Conservation (phyloP, 2,329 filamentous ascomycete species). For the Aureobasidium uvarum region DNA sequence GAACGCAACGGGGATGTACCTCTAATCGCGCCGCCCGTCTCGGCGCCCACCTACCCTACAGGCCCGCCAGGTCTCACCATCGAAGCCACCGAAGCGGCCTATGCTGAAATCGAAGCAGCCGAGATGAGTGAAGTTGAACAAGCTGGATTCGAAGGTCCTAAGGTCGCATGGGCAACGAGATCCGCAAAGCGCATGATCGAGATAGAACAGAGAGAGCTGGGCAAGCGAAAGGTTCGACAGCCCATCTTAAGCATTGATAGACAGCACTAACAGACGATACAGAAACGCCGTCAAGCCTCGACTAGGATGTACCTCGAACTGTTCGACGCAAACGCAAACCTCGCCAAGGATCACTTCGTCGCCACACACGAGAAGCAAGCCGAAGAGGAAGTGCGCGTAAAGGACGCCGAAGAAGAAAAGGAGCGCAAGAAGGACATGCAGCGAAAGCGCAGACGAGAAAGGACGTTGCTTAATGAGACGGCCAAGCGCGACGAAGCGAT, state of each 20-base stretch:
- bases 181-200: slow-evolving; percentile 67
- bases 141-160: slow-evolving; percentile 52
- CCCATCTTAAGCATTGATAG: slow-evolving; percentile 10
- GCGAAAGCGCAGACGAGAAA: slow-evolving; percentile 89
- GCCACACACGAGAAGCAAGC: slow-evolving; percentile 76
- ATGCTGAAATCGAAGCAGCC: slow-evolving; percentile 56
- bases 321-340: slow-evolving; percentile 65
- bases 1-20: slow-evolving; percentile 14
- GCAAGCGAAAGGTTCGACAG: slow-evolving; percentile 60
- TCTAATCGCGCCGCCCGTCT: background rate
- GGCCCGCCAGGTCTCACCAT: slow-evolving; percentile 40
- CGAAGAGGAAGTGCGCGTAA: slow-evolving; percentile 80
- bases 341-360: slow-evolving; percentile 73
- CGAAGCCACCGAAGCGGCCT: slow-evolving; percentile 57
- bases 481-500: slow-evolving; percentile 80
- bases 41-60: slow-evolving; percentile 32
- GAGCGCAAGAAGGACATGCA: slow-evolving; percentile 99
- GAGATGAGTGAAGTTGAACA: slow-evolving; percentile 61
- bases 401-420: slow-evolving; percentile 90
- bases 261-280: slow-evolving; percentile 27
- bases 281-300: slow-evolving; percentile 60
- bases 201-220: slow-evolving; percentile 61
- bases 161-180: slow-evolving; percentile 54
- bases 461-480: slow-evolving; percentile 83
- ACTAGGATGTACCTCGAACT: slow-evolving; percentile 57